Evolutionary conservation across 495 filamentous ascomycete genomes (phyloP).

Genomic region (Xylona heveae): DNA sequence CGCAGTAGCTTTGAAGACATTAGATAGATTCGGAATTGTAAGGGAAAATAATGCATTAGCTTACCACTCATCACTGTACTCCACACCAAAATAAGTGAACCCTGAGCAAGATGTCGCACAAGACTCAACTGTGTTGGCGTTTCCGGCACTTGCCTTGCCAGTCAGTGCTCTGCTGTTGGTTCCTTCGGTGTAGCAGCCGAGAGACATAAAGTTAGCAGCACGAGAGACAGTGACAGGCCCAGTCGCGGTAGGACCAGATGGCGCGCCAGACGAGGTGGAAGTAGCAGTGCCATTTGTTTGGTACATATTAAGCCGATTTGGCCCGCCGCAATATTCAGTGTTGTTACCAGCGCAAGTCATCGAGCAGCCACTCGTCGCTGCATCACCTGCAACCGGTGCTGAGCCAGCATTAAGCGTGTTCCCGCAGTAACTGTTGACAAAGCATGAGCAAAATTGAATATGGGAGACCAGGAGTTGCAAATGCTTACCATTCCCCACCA

Average conservation of each 20-base stretch:
- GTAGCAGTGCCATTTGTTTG: neutral
- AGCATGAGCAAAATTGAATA: too few relatives aligned
- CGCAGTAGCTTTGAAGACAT: too few relatives aligned
- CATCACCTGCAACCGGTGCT: too few relatives aligned
- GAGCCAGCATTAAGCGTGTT: too few relatives aligned
- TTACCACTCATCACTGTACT: neutral
- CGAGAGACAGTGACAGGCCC: neutral
- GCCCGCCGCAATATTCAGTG: constrained; percentile 1
- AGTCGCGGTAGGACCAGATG: neutral
- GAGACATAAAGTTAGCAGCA: constrained; percentile 7
- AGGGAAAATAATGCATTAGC: too few relatives aligned
- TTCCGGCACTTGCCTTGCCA: neutral
- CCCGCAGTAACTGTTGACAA: too few relatives aligned
- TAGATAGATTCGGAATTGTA: too few relatives aligned
- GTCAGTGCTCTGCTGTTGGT: constrained; percentile 5
- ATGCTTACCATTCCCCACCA: neutral
- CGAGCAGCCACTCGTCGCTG: constrained; percentile 2
- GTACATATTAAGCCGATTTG: constrained; percentile 3
- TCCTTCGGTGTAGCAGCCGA: constrained; percentile 15
- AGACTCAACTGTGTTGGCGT: neutral
- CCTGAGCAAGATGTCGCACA: neutral
- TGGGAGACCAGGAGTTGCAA: neutral
- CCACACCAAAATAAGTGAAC: neutral
- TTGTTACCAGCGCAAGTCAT: constrained; percentile 1
- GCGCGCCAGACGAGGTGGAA: neutral